Percentiles rank a stretch among this genome's conserved stretches.
phyloP scores from a whole-genome alignment of 352 stramenopile genomes.

The Saprolegnia diclina region DNA sequence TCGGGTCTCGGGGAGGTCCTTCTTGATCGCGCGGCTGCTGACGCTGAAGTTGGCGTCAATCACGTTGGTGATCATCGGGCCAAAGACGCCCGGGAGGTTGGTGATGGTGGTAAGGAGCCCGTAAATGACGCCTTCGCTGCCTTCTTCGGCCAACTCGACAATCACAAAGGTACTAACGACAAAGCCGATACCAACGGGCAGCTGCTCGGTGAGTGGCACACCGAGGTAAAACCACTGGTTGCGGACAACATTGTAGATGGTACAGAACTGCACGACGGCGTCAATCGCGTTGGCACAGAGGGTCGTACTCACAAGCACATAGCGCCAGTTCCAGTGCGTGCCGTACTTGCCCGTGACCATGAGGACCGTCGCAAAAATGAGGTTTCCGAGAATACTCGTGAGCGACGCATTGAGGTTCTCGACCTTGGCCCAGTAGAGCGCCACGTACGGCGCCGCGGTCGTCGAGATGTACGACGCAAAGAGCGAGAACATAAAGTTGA shows the following conservation, averaged over 20 bases:
- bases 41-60: slow-evolving; percentile 47
- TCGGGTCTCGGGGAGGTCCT: slow-evolving; percentile 41
- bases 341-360: slow-evolving; percentile 32
- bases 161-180: slow-evolving; percentile 50
- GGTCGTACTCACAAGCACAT: slow-evolving; percentile 39
- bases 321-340: slow-evolving; percentile 50
- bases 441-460: slow-evolving; percentile 41
- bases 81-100: slow-evolving; percentile 42
- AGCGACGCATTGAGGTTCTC: slow-evolving; percentile 16
- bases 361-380: slow-evolving; percentile 10
- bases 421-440: slow-evolving; percentile 34
- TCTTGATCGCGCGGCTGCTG: slow-evolving; percentile 43
- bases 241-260: slow-evolving; percentile 45
- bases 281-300: slow-evolving; percentile 39
- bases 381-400: not conserved
- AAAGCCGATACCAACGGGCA: slow-evolving; percentile 43
- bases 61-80: slow-evolving; percentile 45
- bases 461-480: slow-evolving; percentile 47
- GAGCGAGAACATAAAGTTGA: slow-evolving; percentile 30
- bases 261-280: slow-evolving; percentile 46
- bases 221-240: slow-evolving; percentile 62
- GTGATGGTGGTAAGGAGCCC: slow-evolving; percentile 44
- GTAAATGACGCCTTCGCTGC: slow-evolving; percentile 50
- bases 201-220: slow-evolving; percentile 44
- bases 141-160: slow-evolving; percentile 45